Conservation (phyloP, 2,329 filamentous ascomycete species). For the Westerdykella sp. region DNA sequence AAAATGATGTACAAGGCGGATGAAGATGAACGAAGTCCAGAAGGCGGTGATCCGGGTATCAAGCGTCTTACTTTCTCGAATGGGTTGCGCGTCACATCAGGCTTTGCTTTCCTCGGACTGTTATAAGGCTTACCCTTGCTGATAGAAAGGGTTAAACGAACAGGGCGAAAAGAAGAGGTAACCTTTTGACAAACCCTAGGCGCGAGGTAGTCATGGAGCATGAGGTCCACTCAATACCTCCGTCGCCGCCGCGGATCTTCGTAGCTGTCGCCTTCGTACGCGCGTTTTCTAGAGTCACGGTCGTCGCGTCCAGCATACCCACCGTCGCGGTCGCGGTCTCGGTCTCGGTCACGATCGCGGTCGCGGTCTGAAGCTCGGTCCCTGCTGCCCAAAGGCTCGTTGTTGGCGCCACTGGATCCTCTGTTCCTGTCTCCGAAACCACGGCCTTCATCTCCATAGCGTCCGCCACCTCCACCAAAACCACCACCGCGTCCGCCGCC, state of each 20-base stretch:
- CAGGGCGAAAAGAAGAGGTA: slow-evolving; percentile 29
- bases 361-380: slow-evolving; percentile 41
- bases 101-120: too few species aligned
- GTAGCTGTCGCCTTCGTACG: slow-evolving; percentile 70
- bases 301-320: slow-evolving; percentile 28
- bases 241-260: slow-evolving; percentile 64
- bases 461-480: slow-evolving; percentile 29
- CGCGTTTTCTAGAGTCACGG: slow-evolving; percentile 49
- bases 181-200: slow-evolving; percentile 35
- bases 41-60: background rate
- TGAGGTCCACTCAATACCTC: slow-evolving; percentile 46
- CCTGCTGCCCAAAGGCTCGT: slow-evolving; percentile 66
- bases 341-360: slow-evolving; percentile 40
- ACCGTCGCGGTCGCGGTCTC: slow-evolving; percentile 42
- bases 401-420: slow-evolving; percentile 66
- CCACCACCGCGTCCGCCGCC: slow-evolving; percentile 35
- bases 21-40: background rate
- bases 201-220: slow-evolving; percentile 10
- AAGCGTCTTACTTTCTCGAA: slow-evolving; percentile 14
- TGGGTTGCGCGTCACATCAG: background rate
- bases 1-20: too few species aligned
- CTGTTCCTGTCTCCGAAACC: slow-evolving; percentile 22
- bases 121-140: slow-evolving; percentile 31
- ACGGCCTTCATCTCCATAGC: slow-evolving; percentile 15
- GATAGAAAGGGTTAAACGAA: slow-evolving; percentile 24